A percentile compares a stretch with the other conserved stretches of the same genome.
phyloP scores from a whole-genome alignment of 352 stramenopile genomes.

The Phytopythium ostracodes region DNA sequence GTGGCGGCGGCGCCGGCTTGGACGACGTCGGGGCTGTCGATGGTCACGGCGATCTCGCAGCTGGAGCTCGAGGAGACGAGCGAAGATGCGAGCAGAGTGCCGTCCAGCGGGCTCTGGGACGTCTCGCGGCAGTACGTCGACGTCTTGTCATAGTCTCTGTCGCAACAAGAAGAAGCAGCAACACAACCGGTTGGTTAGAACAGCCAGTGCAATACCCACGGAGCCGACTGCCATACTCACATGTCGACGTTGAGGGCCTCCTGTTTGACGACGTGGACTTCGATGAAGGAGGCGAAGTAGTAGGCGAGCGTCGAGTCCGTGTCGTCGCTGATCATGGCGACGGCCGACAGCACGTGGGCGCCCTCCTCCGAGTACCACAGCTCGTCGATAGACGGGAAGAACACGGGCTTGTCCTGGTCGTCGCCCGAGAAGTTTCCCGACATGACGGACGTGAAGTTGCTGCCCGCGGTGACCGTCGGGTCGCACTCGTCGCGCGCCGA shows the following conservation, averaged over 20 bases:
- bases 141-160: conserved; percentile 25
- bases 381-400: conserved; percentile 37
- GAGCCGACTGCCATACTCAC: conserved; percentile 9
- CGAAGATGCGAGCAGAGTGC: conserved; percentile 15
- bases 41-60: conserved; percentile 39
- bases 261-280: conserved; percentile 28
- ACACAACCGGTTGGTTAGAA: conserved; percentile 1
- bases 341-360: conserved; percentile 38
- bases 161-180: not conserved
- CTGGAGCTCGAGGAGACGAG: conserved; percentile 29
- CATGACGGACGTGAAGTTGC: conserved; percentile 21
- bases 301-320: conserved; percentile 33
- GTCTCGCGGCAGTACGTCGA: conserved; percentile 49
- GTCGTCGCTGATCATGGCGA: conserved; percentile 36
- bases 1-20: conserved; percentile 14
- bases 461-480: conserved; percentile 16
- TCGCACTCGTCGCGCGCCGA: conserved; percentile 25
- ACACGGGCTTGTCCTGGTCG: conserved; percentile 15
- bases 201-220: not conserved
- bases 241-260: conserved; percentile 12
- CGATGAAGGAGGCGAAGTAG: conserved; percentile 44
- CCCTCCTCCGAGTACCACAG: conserved; percentile 31
- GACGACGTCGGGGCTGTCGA: conserved; percentile 27
- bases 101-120: conserved; percentile 28
- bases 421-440: conserved; percentile 40